Conservation (phyloP, 139 green algal species). For the Chlorella vulgaris region DNA sequence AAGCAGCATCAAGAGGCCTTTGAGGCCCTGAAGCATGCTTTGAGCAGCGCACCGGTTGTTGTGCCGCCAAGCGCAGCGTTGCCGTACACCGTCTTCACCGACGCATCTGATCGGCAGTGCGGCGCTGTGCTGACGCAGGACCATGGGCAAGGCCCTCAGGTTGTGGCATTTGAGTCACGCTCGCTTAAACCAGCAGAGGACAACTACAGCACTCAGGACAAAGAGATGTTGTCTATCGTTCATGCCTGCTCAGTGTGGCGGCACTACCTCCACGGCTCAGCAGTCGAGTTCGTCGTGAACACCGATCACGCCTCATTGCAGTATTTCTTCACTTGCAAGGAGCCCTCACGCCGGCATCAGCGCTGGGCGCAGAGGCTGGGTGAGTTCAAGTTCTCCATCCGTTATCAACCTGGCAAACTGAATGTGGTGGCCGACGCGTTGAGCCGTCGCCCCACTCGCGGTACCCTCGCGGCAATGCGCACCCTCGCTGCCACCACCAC, state of each 20-base stretch:
- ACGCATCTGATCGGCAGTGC: constrained; percentile 40
- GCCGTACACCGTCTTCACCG: constrained; percentile 25
- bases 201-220: constrained; percentile 50
- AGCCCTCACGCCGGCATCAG: neutral
- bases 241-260: constrained; percentile 43
- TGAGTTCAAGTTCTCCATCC: constrained; percentile 39
- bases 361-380: constrained; percentile 4
- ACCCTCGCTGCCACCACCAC: no score
- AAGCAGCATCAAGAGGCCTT: neutral
- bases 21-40: neutral
- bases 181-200: constrained; percentile 44
- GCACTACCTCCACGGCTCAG: constrained; percentile 47
- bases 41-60: neutral
- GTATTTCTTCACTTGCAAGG: constrained; percentile 34
- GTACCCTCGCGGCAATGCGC: neutral
- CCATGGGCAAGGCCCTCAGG: constrained; percentile 12
- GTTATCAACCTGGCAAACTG: constrained; percentile 41
- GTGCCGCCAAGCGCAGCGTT: neutral
- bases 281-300: constrained; percentile 32
- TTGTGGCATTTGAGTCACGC: constrained; percentile 47
- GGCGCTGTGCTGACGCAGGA: constrained; percentile 29
- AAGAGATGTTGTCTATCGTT: constrained; percentile 53
- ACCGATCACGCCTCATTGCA: constrained; percentile 52
- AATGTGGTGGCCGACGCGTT: constrained; percentile 53
- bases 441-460: neutral